Conservation (phyloP, 1,284 basidiomycete genomes). For the Stygiomarasmius scandens region DNA sequence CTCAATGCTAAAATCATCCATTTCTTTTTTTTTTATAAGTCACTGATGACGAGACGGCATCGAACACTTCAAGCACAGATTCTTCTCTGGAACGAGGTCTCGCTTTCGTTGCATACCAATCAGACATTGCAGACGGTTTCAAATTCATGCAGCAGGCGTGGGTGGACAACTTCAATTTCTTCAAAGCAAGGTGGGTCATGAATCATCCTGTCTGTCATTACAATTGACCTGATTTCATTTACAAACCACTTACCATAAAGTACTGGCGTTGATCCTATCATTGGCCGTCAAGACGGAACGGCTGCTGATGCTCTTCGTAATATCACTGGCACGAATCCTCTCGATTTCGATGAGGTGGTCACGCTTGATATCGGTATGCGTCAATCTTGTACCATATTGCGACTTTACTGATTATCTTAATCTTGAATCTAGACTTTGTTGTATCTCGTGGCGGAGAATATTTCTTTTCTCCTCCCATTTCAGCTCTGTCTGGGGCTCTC, state of each 20-base stretch:
- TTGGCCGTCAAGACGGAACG: too few relatives aligned
- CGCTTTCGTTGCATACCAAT: slow-evolving; percentile 34
- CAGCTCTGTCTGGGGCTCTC: slow-evolving; percentile 19
- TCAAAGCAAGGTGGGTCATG: not conserved
- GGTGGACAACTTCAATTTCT: slow-evolving; percentile 24
- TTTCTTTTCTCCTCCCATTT: slow-evolving; percentile 38
- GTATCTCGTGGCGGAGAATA: slow-evolving; percentile 38
- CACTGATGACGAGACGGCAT: slow-evolving; percentile 19
- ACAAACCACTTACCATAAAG: too few relatives aligned
- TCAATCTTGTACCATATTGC: not conserved
- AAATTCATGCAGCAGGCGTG: slow-evolving; percentile 32
- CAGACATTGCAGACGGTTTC: slow-evolving; percentile 27
- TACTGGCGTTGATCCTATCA: too few relatives aligned
- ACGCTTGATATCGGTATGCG: slow-evolving; percentile 11
- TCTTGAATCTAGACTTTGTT: slow-evolving; percentile 26
- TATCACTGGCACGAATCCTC: slow-evolving; percentile 22
- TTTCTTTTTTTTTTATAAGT: too few relatives aligned
- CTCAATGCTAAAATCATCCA: too few relatives aligned
- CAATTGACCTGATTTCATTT: too few relatives aligned
- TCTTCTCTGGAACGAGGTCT: slow-evolving; percentile 27
- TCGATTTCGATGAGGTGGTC: not conserved
- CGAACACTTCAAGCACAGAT: slow-evolving; percentile 16
- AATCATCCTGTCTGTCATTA: too few relatives aligned
- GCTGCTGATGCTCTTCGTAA: not conserved
- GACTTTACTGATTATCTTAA: not conserved